These are phyloP conservation scores for sunflower (Helianthus annuus) DNA, from an alignment of 129 eudicot genomes.

Conservation along the genomic window HanXRQr2.0-SUNRISE NC_035436.2:207194751-207195250, in stretches of 20 bases:
- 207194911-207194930: background rate
- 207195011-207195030: background rate
- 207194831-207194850: too few species aligned
- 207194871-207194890: background rate
- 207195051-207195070: conserved; percentile 50
- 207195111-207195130: conserved; percentile 86
- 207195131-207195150: conserved; percentile 98
- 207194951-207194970: background rate
- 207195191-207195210: background rate
- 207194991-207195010: background rate
- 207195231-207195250: background rate
- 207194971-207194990: background rate
- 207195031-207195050: background rate
- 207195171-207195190: background rate
- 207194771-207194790: too few species aligned
- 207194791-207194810: too few species aligned
- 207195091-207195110: conserved; percentile 84
- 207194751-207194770: too few species aligned
- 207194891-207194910: conserved; percentile 1
- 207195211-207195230: background rate
- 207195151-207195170: conserved; percentile 52
- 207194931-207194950: background rate
- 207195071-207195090: conserved; percentile 95
- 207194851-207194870: background rate
- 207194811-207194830: too few species aligned